phyloP scores from a whole-genome alignment of 1,284 basidiomycete species.

The Pseudozyma tsukubaensis region DNA sequence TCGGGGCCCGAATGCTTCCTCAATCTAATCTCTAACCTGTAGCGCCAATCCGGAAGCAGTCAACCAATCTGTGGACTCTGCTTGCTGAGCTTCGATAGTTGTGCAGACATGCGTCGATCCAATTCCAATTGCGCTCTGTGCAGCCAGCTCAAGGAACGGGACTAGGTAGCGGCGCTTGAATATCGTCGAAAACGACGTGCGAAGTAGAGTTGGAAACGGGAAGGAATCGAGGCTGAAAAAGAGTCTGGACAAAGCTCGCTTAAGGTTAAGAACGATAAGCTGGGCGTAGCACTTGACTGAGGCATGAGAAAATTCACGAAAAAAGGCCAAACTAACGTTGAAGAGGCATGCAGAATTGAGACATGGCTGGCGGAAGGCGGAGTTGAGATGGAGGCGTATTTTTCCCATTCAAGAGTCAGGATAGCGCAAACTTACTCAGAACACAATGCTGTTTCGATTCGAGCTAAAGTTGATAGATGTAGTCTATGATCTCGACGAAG shows the following conservation, averaged over 20 bases:
- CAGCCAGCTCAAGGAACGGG: not conserved
- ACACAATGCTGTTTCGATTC: no score
- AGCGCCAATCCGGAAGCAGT: constrained; percentile 6
- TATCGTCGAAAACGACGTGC: not conserved
- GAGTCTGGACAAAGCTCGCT: not conserved
- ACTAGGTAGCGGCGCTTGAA: constrained; percentile 6
- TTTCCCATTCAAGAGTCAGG: no score
- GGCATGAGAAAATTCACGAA: constrained; percentile 19
- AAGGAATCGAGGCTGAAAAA: not conserved
- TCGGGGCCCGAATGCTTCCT: no score
- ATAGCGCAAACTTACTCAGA: no score
- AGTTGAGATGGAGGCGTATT: constrained; percentile 13
- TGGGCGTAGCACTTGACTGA: constrained; percentile 23
- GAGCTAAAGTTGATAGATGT: no score
- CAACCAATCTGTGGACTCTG: no score
- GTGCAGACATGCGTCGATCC: no score
- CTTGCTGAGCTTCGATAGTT: no score
- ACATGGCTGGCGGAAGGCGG: constrained; percentile 40
- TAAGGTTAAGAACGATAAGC: constrained; percentile 2
- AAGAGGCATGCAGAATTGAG: constrained; percentile 12
- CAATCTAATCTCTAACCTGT: not conserved
- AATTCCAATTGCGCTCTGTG: no score
- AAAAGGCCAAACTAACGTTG: not conserved
- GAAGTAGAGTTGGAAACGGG: constrained; percentile 7
- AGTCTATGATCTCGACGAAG: no score